Base-by-base conservation (phyloP, 106 monocot genomes). In the Narthecium ossifragum region DNA sequence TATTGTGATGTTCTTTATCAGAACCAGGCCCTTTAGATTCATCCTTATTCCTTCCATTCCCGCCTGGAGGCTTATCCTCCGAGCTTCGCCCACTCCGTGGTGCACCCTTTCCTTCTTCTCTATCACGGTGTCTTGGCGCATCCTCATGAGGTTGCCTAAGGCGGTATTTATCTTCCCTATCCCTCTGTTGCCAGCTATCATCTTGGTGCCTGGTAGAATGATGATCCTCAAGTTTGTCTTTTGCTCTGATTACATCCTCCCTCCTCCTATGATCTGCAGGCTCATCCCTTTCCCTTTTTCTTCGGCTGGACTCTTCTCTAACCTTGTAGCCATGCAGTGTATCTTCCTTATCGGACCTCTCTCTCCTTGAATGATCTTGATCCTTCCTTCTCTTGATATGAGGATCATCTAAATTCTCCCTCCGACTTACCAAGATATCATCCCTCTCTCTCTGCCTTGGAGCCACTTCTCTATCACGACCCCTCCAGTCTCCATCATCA, bases 401-500 rank as follows among this genome's bases (percentile, higher is more conserved):
- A 49, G 65, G 47, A 51, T 84, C 84, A 59, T 74, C 74, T 31
- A 72, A 38, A 39, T 18, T 67, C 30, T 83, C 83, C 40, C 66
- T 66, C 14, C 77, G 74, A 51, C 37, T 79, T 52, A 72, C 28
- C 65, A 78, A 20, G 7, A 61, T 24, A 28, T 79, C 81, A 60
- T 75, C 78, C 51, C 75, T 74, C 48, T 81, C 84, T 49, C 70
- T 81, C 37, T 75, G 78, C 24, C 77, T 71, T 51, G 48, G 21
- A 17, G 57, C 50, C 22, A 27, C 67, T 30, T 74, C 85, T 69
- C 78, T 80, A 30, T 59, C 40, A 27, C 50, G 71, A 20, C 43
- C 67, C 64, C 78, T 88, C 75, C 75, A 76, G 12, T 93, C 88
- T 52, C 73, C 67, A 64, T 84, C 92, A 53, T 92, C 92, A 29